Evolutionary conservation across 441 rosid species (phyloP), one percentile per base, ranked within the genome.

Genomic region (Flueggea neowawraea): DNA sequence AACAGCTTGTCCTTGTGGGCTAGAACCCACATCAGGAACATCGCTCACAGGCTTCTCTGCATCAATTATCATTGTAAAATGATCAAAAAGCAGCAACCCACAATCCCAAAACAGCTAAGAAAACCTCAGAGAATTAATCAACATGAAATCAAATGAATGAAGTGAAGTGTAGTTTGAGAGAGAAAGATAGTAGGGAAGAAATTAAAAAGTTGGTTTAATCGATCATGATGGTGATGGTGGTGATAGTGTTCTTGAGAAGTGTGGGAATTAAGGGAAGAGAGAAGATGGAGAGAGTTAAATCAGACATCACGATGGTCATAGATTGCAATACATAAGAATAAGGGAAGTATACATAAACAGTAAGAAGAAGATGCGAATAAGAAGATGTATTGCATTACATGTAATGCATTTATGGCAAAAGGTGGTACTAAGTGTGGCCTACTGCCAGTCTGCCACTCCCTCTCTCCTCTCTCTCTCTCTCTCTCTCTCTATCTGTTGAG

Each of bases 381-480:
- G 28, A 22, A 22, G 28, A 22, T 22, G 28, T 22, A 2, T 22
- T 22, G 28, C 28, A 22, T 22, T 22, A 22, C 28, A 22, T 22
- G 28, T 22, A n/a, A 47, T 53, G 50, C 59, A 67, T 76, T 72
- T 31, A 69, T 69, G 74, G 73, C 64, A n/a, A 68, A 73, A 36
- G 52, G 43, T 2, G 43, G 49, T 33, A 53, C 66, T 22, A 54
- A 15, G 16, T 15, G 14, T 62, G 69, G 60, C 74, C 76, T 54
- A 57, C 75, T 41, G 9, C 52, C 31, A 5, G 45, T 10, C 14
- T 17, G 49, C 12, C 36, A 54, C 33, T 43, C 31, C 33, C 12
- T 48, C 13, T 44, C 31, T 53, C 49, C 52, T 14, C 48, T 22
- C 60, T 6, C 16, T 57, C 57, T 39, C 12, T 5, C 10, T 2